phyloP scores from a whole-genome alignment of 2,329 filamentous ascomycete species.

The Sclerotinia glacialis region DNA sequence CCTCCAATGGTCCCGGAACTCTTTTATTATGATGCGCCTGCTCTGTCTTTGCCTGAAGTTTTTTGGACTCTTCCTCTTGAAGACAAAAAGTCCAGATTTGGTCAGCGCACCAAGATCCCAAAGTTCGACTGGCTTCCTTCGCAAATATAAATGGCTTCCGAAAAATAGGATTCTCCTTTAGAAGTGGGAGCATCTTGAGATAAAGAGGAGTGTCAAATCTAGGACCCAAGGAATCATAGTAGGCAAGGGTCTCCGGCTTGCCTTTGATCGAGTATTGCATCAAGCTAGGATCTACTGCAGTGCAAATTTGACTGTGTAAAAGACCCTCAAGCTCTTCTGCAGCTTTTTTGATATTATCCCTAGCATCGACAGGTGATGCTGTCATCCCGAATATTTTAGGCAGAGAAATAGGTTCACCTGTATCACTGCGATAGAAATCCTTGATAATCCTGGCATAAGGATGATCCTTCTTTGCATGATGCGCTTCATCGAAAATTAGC shows the following conservation, averaged over 20 bases:
- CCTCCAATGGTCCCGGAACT: slow-evolving; percentile 36
- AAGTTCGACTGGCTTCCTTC: slow-evolving; percentile 56
- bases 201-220: slow-evolving; percentile 65
- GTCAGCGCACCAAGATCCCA: slow-evolving; percentile 85
- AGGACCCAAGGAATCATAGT: slow-evolving; percentile 49
- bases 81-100: slow-evolving; percentile 73
- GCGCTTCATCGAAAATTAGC: slow-evolving; percentile 92
- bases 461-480: slow-evolving; percentile 93
- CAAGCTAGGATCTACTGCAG: slow-evolving; percentile 60
- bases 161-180: slow-evolving; percentile 44
- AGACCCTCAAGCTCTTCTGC: slow-evolving; percentile 72
- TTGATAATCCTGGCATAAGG: slow-evolving; percentile 87
- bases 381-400: slow-evolving; percentile 95
- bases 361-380: slow-evolving; percentile 86
- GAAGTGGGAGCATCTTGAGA: slow-evolving; percentile 51
- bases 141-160: slow-evolving; percentile 50
- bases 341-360: slow-evolving; percentile 67
- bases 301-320: slow-evolving; percentile 80
- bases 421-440: slow-evolving; percentile 65
- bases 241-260: slow-evolving; percentile 55
- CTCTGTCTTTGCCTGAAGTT: slow-evolving; percentile 57
- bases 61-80: slow-evolving; percentile 58
- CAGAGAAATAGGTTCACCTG: slow-evolving; percentile 45
- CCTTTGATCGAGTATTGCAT: slow-evolving; percentile 59
- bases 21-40: slow-evolving; percentile 40